These are phyloP conservation scores for Aspergillus pseudoterreus DNA, from an alignment of 2,329 filamentous ascomycete genomes.

Conservation along the genomic window DNA sequence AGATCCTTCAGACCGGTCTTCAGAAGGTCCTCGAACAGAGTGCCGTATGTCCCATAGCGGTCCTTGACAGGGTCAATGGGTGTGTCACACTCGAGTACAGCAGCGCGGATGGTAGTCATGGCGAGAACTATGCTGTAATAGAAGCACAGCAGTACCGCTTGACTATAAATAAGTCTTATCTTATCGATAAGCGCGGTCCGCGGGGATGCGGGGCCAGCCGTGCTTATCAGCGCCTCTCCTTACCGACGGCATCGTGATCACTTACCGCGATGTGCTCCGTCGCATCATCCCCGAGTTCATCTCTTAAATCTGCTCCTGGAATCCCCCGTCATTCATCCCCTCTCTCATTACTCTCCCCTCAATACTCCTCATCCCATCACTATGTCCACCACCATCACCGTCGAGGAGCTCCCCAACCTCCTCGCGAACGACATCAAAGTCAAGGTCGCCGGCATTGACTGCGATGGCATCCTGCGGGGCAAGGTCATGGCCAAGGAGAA, in stretches of 20 bases:
- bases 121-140: background rate
- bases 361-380: background rate
- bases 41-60: constrained; percentile 21
- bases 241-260: background rate
- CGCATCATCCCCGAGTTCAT: background rate
- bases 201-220: background rate
- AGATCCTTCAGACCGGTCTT: constrained; percentile 13
- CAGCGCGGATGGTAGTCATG: constrained; percentile 16
- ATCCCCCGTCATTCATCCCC: background rate
- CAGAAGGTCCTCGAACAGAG: constrained; percentile 25
- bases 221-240: background rate
- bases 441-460: constrained; percentile 81
- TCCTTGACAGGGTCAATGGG: constrained; percentile 21
- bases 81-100: constrained; percentile 29
- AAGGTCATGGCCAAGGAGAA: constrained; percentile 91
- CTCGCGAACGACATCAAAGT: constrained; percentile 70
- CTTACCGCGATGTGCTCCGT: background rate
- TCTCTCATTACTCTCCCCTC: background rate
- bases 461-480: constrained; percentile 79
- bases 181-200: constrained; percentile 18
- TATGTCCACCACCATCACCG: constrained; percentile 41
- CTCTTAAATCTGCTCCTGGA: background rate
- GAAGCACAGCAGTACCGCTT: too few relatives aligned
- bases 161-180: background rate
- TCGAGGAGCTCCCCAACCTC: constrained; percentile 60